Evolutionary conservation across 2,329 filamentous ascomycete genomes (phyloP), one percentile per base, ranked within the genome.

Genomic region (Paraconiothyrium brasiliense): DNA sequence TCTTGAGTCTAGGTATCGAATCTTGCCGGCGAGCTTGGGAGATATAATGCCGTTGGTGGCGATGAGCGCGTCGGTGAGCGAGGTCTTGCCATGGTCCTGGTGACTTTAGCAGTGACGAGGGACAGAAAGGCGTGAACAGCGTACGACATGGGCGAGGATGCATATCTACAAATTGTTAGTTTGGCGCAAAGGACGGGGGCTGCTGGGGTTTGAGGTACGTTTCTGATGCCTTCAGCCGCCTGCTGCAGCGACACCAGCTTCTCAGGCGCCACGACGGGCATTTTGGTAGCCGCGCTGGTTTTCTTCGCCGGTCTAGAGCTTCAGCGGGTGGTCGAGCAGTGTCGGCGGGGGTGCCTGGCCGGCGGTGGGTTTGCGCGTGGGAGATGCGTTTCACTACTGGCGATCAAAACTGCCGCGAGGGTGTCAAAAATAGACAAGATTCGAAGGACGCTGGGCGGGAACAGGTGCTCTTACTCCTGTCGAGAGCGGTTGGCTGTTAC

Each of bases 21-120:
- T 96, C 84, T 98, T 98, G 78, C 95, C 95, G 59, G 95, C 95
- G 74, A 98, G 86, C 78, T 98, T 98, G 59, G 94, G 92, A 34
- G 95, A 98, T 75, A 99, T 99, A 82, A 99, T 98, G 82, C 95
- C 95, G 86, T 99, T 99, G 67, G 95, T 98, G 79, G 95, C 94
- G 74, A 99, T 92, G 57, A 99, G 88, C 63, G 93, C 93, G 80
- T 99, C 95, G 60, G 94, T 97, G 70, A 99, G 88, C 37, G 95
- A 98, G 2, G 95, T 99, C 81, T 99, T 99, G 74, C 95, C 95
- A 85, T 99, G 95, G 79, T 99, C 95, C 87, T 89, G 57, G 10
- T 14, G 44, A 16, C 24, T 58, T 74, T 44, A 72, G 61, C 60
- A 69, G 41, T 41, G 50, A 51, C 63, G 54, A 55, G 47, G 59